Evolutionary conservation across 352 stramenopile species (phyloP).

Genomic region (Globisporangium lucens): DNA sequence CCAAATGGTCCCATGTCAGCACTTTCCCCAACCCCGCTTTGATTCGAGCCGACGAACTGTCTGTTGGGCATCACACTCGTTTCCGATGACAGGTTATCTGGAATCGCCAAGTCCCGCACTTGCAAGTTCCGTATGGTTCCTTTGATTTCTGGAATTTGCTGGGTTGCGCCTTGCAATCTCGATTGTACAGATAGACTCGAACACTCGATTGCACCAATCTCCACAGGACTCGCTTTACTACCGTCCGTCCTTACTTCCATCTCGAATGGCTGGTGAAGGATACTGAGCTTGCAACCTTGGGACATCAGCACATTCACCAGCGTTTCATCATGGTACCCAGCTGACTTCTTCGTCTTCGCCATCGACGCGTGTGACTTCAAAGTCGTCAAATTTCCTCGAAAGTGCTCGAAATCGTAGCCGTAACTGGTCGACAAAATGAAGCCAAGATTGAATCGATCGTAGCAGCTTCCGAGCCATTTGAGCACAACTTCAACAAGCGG

Average conservation of each 20-base stretch:
- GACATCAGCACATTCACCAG: constrained; percentile 24
- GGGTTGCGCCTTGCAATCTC: background rate
- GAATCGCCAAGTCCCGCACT: constrained; percentile 59
- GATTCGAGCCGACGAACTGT: constrained; percentile 65
- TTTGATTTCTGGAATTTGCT: constrained; percentile 36
- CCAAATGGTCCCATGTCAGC: constrained; percentile 44
- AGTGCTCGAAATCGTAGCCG: constrained; percentile 56
- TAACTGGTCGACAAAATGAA: constrained; percentile 66
- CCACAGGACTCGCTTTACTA: constrained; percentile 8
- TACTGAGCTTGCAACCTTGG: constrained; percentile 35
- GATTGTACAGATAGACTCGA: constrained; percentile 18
- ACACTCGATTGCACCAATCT: constrained; percentile 19
- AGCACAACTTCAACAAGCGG: constrained; percentile 39
- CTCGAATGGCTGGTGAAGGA: constrained; percentile 40
- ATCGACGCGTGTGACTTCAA: constrained; percentile 35
- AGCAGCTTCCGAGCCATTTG: constrained; percentile 33
- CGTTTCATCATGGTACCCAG: constrained; percentile 10
- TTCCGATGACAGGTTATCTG: constrained; percentile 28
- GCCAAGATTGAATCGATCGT: constrained; percentile 50
- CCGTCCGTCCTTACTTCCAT: background rate
- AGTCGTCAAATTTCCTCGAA: constrained; percentile 51
- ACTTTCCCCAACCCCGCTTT: constrained; percentile 36
- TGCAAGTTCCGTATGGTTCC: constrained; percentile 68
- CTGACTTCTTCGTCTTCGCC: constrained; percentile 24
- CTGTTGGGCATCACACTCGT: constrained; percentile 53